Base-by-base conservation (phyloP, 257 asterid genomes). In the Solanum dulcamara region DNA sequence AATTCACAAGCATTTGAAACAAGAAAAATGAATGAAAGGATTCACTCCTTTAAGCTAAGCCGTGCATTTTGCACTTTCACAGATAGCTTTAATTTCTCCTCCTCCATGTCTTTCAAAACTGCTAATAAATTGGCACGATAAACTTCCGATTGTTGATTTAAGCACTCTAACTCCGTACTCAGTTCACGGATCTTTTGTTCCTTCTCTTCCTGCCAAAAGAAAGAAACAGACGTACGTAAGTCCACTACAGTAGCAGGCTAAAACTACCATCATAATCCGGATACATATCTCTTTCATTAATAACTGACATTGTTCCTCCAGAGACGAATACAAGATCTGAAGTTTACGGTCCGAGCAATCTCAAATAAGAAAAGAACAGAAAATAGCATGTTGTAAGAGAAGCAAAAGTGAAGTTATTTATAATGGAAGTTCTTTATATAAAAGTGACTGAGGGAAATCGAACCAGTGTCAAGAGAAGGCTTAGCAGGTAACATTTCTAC, bases 21-120 rank as follows among this genome's bases (percentile, higher is more conserved):
- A 22, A 77, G 60, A 46, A 46, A 46, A 44, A 66, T 66, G 74
- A 30, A 3, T 26, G 62, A 26, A 72, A 46, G 11, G 37, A 32
- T 84, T 92, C 86, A 96, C 89, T 96, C 98, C 86, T 92, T 92
- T 42, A 96, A 85, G 42, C 93, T 93, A 86, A 96, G 98, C n/a
- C 96, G 90, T 1, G 98, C 98, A 81, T 94, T 96, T 86, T 94
- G 99, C 64, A 94, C 98, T 90, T 96, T 93, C 67, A 96, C 97
- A 1, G 98, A 93, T 84, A 96, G 92, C 93, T 94, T 94, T 90
- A 96, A 38, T 90, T 94, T 96, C 91, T 96, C 96, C 88, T 94
- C 99, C 87, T 96, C 99, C 93, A 92, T 90, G 91, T 94, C 99
- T 87, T 88, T 91, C 86, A 94, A 90, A 83, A 94, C 92, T 32